Conservation (phyloP, 768 basidiomycete species). For the Mycena rebaudengoi region DNA sequence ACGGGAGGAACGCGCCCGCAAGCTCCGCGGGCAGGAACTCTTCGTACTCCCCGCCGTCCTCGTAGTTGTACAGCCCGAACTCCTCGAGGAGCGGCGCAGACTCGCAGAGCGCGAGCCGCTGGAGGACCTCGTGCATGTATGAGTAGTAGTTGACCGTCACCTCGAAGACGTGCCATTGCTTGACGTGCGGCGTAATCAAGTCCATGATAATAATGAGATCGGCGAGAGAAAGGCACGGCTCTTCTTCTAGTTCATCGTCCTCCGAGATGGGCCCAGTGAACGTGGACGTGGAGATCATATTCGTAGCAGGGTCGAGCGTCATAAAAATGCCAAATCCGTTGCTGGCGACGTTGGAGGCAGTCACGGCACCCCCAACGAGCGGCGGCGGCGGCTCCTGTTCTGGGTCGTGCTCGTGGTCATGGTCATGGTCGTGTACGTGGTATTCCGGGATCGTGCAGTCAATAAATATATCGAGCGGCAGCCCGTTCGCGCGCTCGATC, state of each 20-base stretch:
- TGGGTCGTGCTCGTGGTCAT: conserved; percentile 31
- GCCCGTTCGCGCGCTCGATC: conserved; percentile 61
- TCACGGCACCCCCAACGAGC: too few relatives aligned
- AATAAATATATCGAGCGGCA: conserved; percentile 63
- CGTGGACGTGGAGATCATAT: conserved; percentile 10
- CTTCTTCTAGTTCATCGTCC: background rate
- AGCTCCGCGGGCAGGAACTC: conserved; percentile 52
- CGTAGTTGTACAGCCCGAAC: conserved; percentile 65
- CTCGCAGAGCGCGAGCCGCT: conserved; percentile 49
- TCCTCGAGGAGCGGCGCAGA: conserved; percentile 62
- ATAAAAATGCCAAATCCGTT: conserved; percentile 29
- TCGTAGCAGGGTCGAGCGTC: conserved; percentile 17
- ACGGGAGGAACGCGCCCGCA: conserved; percentile 52
- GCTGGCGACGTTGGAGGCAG: conserved; percentile 21
- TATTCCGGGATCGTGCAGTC: conserved; percentile 53
- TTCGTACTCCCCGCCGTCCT: conserved; percentile 50
- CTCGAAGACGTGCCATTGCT: conserved; percentile 61
- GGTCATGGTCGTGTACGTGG: conserved; percentile 31
- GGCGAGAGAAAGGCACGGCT: conserved; percentile 39
- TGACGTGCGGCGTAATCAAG: conserved; percentile 58
- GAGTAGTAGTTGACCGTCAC: conserved; percentile 55
- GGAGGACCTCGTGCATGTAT: conserved; percentile 56
- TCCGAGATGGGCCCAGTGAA: conserved; percentile 13
- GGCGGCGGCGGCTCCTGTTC: background rate
- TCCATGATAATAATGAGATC: conserved; percentile 49